Conservation (phyloP, 495 filamentous ascomycete genomes). For the Xylaria flabelliformis region DNA sequence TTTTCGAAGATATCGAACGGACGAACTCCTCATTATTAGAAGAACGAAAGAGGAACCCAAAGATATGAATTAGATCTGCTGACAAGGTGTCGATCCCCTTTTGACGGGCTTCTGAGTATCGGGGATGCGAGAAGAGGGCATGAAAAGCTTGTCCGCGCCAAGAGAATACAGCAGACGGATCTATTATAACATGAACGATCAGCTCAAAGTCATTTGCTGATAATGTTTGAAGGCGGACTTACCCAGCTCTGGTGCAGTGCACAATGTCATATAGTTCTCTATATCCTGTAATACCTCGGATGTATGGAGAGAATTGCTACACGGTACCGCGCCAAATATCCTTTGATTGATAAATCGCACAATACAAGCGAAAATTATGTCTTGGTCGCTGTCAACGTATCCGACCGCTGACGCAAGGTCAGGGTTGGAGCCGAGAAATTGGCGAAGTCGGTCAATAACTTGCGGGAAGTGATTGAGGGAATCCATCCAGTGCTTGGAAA, state of each 20-base stretch:
- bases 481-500: neutral
- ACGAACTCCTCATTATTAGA: neutral
- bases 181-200: neutral
- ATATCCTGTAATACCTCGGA: neutral
- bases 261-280: neutral
- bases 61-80: neutral
- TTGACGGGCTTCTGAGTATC: neutral
- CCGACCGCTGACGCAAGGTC: neutral
- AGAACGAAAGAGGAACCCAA: neutral
- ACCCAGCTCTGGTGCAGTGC: neutral
- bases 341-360: neutral
- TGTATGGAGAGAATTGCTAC: neutral
- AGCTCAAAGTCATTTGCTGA: neutral
- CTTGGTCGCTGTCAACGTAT: neutral
- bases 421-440: neutral
- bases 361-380: slow-evolving; percentile 4
- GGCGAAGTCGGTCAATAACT: neutral
- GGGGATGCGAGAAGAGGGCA: neutral
- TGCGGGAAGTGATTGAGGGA: neutral
- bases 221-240: neutral
- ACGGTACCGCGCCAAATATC: neutral
- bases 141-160: slow-evolving; percentile 3
- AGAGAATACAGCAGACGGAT: neutral
- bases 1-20: neutral
- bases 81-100: neutral